Evolutionary conservation across 75 land plant species (phyloP), one percentile per base, ranked within the genome.

Genomic region (Selaginella moellendorffii): DNA sequence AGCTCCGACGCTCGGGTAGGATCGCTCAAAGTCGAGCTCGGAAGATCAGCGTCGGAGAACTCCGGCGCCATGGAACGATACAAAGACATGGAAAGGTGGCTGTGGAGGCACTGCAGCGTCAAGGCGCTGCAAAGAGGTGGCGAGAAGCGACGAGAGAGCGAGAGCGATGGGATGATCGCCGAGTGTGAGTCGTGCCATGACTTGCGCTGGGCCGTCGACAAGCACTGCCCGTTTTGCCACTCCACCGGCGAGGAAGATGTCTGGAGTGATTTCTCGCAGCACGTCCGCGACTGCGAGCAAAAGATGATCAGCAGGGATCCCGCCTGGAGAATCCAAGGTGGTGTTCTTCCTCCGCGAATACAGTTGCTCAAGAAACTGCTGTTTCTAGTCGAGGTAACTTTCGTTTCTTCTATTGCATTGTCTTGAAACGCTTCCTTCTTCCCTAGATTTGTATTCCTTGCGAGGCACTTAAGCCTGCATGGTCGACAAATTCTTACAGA

Each of bases 401-500:
- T n/a, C n/a, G n/a, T n/a, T n/a, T n/a, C n/a, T n/a, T n/a, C n/a
- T n/a, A n/a, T n/a, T n/a, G n/a, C n/a, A n/a, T n/a, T n/a, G n/a
- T n/a, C n/a, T n/a, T n/a, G n/a, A n/a, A n/a, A n/a, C n/a, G n/a
- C n/a, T n/a, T n/a, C n/a, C n/a, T n/a, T n/a, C n/a, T n/a, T n/a
- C n/a, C n/a, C n/a, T n/a, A 93, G 98, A 81, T 58, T 30, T 83
- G 69, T 28, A 71, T 93, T 53, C 96, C 96, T 23, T 14, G 75
- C 24, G 85, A 83, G 69, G 96, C 96, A 29, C 75, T 89, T 54
- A 76, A 86, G 54, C 51, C 78, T 28, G 72, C 66, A 46, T 93
- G 99, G 96, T 69, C 77, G 24, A n/a, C n/a, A n/a, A 82, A 84
- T 20, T 71, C 53, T 20, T 69, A 73, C 66, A 68, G 90, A 20